A percentile compares a stretch with the other conserved stretches of the same genome.
phyloP scores from a whole-genome alignment of 2,329 filamentous ascomycete species.

The Septoria linicola region DNA sequence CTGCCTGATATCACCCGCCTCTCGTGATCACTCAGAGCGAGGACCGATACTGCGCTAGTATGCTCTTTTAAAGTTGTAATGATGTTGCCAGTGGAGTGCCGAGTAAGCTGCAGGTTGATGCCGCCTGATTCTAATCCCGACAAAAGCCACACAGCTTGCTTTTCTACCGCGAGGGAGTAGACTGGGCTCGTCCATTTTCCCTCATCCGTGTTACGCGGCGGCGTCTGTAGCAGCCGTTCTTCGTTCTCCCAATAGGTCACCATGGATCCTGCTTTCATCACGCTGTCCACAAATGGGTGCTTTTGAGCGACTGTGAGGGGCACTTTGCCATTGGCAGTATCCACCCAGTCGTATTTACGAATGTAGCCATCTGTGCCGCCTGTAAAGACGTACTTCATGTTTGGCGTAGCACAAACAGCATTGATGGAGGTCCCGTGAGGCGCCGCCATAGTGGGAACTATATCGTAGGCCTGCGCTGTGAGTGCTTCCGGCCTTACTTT shows the following conservation, averaged over 20 bases:
- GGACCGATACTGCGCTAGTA: conserved; percentile 85
- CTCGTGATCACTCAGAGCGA: conserved; percentile 81
- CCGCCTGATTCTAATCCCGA: conserved; percentile 86
- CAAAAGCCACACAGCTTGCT: conserved; percentile 84
- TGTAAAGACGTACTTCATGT: conserved; percentile 92
- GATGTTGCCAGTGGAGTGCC: conserved; percentile 90
- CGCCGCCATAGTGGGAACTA: conserved; percentile 93
- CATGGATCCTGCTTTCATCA: conserved; percentile 89
- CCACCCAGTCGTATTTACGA: conserved; percentile 91
- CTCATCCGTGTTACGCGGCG: conserved; percentile 51
- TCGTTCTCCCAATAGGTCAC: conserved; percentile 99
- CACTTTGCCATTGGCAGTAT: conserved; percentile 91
- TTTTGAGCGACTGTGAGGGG: conserved; percentile 91
- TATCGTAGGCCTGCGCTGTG: conserved; percentile 81
- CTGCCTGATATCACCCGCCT: conserved; percentile 84
- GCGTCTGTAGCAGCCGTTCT: conserved; percentile 55
- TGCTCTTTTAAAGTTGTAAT: conserved; percentile 80
- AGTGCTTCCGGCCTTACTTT: conserved; percentile 73
- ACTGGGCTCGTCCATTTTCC: conserved; percentile 67
- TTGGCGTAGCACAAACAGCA: conserved; percentile 83
- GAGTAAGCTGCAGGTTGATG: conserved; percentile 89
- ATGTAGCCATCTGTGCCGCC: conserved; percentile 95
- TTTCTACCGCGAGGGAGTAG: conserved; percentile 89
- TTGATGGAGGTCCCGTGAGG: conserved; percentile 96
- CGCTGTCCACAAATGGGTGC: conserved; percentile 95